Evolutionary conservation across 805 yeast genomes (phyloP).

Genomic region (Scheffersomyces ergatensis): DNA sequence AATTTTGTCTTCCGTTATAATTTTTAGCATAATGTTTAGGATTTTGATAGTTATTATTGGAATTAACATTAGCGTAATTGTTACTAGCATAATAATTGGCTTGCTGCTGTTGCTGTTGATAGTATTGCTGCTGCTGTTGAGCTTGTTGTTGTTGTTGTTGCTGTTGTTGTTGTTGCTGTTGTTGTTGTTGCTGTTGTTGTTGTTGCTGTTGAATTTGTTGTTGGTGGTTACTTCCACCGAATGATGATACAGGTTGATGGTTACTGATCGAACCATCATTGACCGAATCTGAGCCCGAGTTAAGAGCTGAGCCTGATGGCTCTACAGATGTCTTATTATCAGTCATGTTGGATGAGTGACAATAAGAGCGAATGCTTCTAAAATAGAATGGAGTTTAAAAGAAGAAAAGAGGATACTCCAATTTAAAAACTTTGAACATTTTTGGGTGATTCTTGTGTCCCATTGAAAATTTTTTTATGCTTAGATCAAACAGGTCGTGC

Average conservation of each 20-base stretch:
- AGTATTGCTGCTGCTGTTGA: slow-evolving; percentile 6
- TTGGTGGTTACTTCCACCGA: slow-evolving; percentile 3
- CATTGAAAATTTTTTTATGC: slow-evolving; percentile 4
- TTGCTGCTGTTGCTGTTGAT: slow-evolving; percentile 12
- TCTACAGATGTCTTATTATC: slow-evolving; percentile 13
- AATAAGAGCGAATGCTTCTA: slow-evolving; percentile 1
- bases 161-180: slow-evolving; percentile 3
- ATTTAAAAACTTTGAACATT: background rate
- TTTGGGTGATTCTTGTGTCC: background rate
- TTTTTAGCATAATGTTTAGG: slow-evolving; percentile 1
- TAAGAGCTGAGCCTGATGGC: slow-evolving; percentile 4
- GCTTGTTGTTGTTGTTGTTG: slow-evolving; percentile 4
- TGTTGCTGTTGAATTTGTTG: slow-evolving; percentile 4
- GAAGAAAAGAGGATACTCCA: too few relatives aligned
- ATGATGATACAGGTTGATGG: background rate
- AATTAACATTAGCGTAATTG: slow-evolving; percentile 5
- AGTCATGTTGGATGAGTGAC: slow-evolving; percentile 11
- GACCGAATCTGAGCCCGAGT: background rate
- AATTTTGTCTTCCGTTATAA: slow-evolving; percentile 5
- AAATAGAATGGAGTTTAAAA: background rate
- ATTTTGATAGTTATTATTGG: slow-evolving; percentile 3
- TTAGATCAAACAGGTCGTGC: background rate
- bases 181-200: slow-evolving; percentile 6
- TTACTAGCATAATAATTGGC: slow-evolving; percentile 2
- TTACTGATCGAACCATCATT: background rate